A percentile compares a stretch with the other conserved stretches of the same genome.
phyloP scores from a whole-genome alignment of 2,329 filamentous ascomycete species.

The Mollisia scopiformis region DNA sequence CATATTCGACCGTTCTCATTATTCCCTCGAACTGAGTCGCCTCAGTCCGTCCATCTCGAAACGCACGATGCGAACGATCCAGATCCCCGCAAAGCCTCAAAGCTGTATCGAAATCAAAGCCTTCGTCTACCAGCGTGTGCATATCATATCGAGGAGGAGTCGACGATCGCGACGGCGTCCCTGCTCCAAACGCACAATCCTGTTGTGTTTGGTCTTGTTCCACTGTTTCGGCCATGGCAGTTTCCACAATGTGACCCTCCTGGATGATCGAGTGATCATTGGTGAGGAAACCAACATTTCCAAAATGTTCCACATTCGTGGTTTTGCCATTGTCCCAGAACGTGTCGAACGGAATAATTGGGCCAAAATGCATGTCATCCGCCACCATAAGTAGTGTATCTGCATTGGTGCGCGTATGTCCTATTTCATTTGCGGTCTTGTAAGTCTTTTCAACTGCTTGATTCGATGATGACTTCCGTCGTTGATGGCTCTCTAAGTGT shows the following conservation, averaged over 20 bases:
- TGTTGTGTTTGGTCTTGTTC: neutral
- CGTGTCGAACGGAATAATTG: neutral
- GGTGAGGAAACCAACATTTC: neutral
- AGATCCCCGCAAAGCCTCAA: conserved; percentile 7
- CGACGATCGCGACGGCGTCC: neutral
- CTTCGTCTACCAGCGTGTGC: neutral
- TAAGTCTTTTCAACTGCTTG: neutral
- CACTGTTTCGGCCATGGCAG: neutral
- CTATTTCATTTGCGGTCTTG: neutral
- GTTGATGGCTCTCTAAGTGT: conserved; percentile 4
- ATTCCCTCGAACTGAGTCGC: neutral
- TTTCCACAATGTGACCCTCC: neutral
- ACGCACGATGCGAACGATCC: conserved; percentile 3
- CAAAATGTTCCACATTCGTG: neutral
- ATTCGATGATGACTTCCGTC: neutral
- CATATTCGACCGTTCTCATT: conserved; percentile 1
- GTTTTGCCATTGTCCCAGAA: conserved; percentile 2
- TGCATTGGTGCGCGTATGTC: neutral
- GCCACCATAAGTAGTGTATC: neutral
- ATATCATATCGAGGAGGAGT: neutral
- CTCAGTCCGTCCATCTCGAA: neutral
- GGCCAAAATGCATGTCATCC: neutral
- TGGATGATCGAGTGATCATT: neutral
- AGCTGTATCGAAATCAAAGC: conserved; percentile 4
- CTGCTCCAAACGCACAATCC: neutral